Evolutionary conservation across 208 protist species (phyloP), one percentile per base, ranked within the genome.

Genomic region (Crithidia expoeki): DNA sequence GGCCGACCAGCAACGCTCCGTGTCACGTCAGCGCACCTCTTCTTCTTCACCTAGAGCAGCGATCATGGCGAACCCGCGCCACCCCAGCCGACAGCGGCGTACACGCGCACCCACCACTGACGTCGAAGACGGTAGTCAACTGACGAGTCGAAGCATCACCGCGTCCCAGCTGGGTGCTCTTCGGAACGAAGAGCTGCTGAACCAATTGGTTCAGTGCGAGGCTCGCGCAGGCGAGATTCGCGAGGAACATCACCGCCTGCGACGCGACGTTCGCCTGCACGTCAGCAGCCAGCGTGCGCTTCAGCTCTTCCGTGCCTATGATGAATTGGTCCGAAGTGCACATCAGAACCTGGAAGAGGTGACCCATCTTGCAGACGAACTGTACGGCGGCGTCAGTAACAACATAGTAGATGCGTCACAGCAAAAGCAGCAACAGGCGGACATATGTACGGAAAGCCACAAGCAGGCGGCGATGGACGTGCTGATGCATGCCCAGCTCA

Each of bases 231-330:
- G 75, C 16, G 68, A 62, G 19, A 36, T 90, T 19, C 76, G 72
- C 42, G 68, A 56, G 25, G 74, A 86, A 44, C 74, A 89, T 64
- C 74, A 90, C 9, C 57, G 72, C 30, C 81, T 96, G 25, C 86
- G 87, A 5, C 80, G 83, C 57, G 85, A 94, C 50, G 85, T 93
- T 12, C 84, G 87, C 17, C 76, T 93, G 19, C 81, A 81, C 51
- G 80, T 96, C n/a, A 90, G 79, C 32, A 92, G 87, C 28, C 85
- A 79, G 53, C 79, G 68, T 30, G 85, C 76, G 38, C 68, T 92
- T 25, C 79, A 91, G 64, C 53, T 96, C 40, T 93, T 91, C 73
- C 62, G 72, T 11, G 56, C 72, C 27, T 96, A 94, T 69, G 86
- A 93, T 58, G 74, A 80, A 23, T 58, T 96, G 5, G 64, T 86